Evolutionary conservation across 176 grass and related monocot genomes (phyloP).

Genomic region (Dendrocalamus sinicus): DNA sequence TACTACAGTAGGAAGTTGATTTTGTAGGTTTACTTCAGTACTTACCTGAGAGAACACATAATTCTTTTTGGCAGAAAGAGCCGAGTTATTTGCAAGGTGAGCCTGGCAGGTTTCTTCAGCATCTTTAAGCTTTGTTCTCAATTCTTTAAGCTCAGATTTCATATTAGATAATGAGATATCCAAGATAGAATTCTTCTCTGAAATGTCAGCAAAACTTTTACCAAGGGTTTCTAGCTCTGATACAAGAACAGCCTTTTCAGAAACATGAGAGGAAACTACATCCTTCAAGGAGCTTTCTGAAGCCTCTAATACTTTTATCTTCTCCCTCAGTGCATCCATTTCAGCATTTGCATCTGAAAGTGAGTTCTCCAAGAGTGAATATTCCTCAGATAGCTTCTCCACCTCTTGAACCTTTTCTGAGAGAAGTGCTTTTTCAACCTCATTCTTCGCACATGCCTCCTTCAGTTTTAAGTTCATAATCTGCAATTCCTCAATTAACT

Average conservation of each 20-base stretch:
- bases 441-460: constrained; percentile 71
- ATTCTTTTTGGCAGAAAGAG: constrained; percentile 64
- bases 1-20: constrained; percentile 30
- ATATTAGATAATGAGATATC: constrained; percentile 59
- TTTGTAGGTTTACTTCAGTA: constrained; percentile 30
- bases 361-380: constrained; percentile 71
- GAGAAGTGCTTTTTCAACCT: constrained; percentile 69
- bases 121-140: constrained; percentile 61
- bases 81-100: constrained; percentile 48
- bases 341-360: constrained; percentile 73
- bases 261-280: constrained; percentile 57
- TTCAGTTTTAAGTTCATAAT: constrained; percentile 71
- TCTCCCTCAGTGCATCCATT: constrained; percentile 67
- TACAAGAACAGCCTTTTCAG: constrained; percentile 65
- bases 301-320: constrained; percentile 54
- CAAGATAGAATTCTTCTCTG: constrained; percentile 61
- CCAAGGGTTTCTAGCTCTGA: constrained; percentile 67
- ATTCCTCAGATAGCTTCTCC: constrained; percentile 77
- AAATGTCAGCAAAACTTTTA: constrained; percentile 53
- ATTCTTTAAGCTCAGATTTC: constrained; percentile 56
- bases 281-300: constrained; percentile 64
- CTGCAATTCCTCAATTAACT: constrained; percentile 58
- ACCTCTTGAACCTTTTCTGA: constrained; percentile 64
- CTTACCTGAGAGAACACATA: constrained; percentile 69
- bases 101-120: constrained; percentile 54